These are phyloP conservation scores for Beauveria asiatica DNA, from an alignment of 2,329 filamentous ascomycete species.

Conservation along the genomic window DNA sequence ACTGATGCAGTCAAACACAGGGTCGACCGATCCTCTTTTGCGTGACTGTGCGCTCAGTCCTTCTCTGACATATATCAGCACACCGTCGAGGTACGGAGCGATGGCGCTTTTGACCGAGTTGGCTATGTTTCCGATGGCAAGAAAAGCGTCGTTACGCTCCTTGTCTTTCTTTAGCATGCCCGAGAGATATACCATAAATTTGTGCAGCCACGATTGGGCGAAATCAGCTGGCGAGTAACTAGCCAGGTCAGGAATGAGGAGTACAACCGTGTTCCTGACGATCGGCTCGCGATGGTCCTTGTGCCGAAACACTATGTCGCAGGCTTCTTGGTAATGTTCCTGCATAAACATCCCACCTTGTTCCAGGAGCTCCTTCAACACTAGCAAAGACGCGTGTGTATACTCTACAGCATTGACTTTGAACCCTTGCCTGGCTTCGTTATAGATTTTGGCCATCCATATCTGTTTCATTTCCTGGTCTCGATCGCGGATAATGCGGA, in stretches of 20 bases:
- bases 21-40: constrained; percentile 56
- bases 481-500: constrained; percentile 89
- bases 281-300: constrained; percentile 87
- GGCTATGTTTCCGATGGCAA: constrained; percentile 92
- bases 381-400: constrained; percentile 87
- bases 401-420: constrained; percentile 74
- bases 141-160: constrained; percentile 86
- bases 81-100: constrained; percentile 87
- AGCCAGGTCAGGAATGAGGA: constrained; percentile 85
- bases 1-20: constrained; percentile 96
- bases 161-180: constrained; percentile 91
- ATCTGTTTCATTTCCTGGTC: constrained; percentile 79
- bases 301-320: constrained; percentile 84
- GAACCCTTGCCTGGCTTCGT: constrained; percentile 73
- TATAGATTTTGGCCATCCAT: constrained; percentile 88
- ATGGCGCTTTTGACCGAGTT: constrained; percentile 95
- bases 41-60: constrained; percentile 74
- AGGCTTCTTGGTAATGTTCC: constrained; percentile 82
- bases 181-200: constrained; percentile 95
- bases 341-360: constrained; percentile 99
- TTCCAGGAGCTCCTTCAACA: constrained; percentile 83
- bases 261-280: constrained; percentile 81
- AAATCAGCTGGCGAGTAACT: constrained; percentile 91
- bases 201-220: constrained; percentile 76
- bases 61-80: constrained; percentile 87